These are phyloP conservation scores for Pseudocercospora fuligena DNA, from an alignment of 2,329 filamentous ascomycete species.

Conservation along the genomic window DNA sequence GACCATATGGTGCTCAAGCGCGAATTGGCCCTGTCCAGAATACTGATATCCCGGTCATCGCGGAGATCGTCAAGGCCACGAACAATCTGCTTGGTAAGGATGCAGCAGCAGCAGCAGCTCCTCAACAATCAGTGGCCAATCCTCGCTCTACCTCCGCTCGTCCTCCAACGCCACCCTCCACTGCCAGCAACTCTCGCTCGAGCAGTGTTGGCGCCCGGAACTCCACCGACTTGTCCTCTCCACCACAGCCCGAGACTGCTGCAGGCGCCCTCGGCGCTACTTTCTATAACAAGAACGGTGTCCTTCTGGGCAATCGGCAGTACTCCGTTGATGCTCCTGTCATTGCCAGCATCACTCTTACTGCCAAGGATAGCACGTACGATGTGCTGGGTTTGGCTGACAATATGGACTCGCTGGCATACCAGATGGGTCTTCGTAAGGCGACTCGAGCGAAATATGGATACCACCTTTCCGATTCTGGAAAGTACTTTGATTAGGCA, in stretches of 20 bases:
- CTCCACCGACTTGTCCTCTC: background rate
- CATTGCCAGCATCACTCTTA: slow-evolving; percentile 9
- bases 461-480: background rate
- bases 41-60: background rate
- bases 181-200: background rate
- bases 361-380: slow-evolving; percentile 11
- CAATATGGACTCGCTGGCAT: slow-evolving; percentile 15
- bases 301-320: background rate
- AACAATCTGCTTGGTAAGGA: background rate
- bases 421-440: background rate
- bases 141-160: background rate
- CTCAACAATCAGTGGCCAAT: background rate
- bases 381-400: slow-evolving; percentile 11
- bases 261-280: background rate
- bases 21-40: background rate
- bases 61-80: slow-evolving; percentile 9
- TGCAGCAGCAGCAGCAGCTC: background rate
- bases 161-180: background rate
- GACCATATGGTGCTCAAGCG: background rate
- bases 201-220: background rate
- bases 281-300: slow-evolving; percentile 16
- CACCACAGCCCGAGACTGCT: background rate
- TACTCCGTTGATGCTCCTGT: slow-evolving; percentile 6
- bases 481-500: background rate
- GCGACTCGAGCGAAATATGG: background rate